phyloP scores from a whole-genome alignment of 257 asterid genomes.

The Echites panduratus region DNA sequence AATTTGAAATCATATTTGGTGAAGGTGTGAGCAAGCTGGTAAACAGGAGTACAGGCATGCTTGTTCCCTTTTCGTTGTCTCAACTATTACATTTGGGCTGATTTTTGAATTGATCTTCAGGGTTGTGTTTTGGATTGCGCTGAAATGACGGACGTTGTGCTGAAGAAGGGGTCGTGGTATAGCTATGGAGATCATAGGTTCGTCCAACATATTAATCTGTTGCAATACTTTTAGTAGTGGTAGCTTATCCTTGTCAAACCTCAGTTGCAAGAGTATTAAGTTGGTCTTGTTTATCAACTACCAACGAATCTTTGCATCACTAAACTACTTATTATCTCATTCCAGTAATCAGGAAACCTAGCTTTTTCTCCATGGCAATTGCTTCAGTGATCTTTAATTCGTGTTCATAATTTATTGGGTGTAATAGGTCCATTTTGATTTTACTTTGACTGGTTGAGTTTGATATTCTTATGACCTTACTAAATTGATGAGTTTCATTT shows the following conservation, averaged over 20 bases:
- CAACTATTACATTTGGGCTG: conserved; percentile 12
- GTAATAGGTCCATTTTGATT: neutral
- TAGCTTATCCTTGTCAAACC: neutral
- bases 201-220: conserved; percentile 10
- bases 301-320: neutral
- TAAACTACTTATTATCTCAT: neutral
- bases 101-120: conserved; percentile 34
- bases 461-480: neutral
- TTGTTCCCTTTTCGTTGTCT: conserved; percentile 10
- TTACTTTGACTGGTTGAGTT: neutral
- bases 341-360: neutral
- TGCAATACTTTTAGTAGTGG: neutral
- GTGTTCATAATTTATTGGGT: neutral
- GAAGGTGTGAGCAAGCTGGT: conserved; percentile 99
- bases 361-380: neutral
- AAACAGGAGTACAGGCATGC: conserved; percentile 15
- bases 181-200: conserved; percentile 94
- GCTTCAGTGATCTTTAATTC: neutral
- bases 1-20: conserved; percentile 91
- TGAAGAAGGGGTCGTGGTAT: conserved; percentile 93
- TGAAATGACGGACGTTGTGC: conserved; percentile 68
- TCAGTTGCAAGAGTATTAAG: neutral
- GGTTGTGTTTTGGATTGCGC: conserved; percentile 95
- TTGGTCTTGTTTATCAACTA: neutral
- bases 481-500: neutral